A percentile compares a stretch with the other conserved stretches of the same genome.
phyloP scores from a whole-genome alignment of 305 asterid species.

The Fraxinus dipetala region DNA sequence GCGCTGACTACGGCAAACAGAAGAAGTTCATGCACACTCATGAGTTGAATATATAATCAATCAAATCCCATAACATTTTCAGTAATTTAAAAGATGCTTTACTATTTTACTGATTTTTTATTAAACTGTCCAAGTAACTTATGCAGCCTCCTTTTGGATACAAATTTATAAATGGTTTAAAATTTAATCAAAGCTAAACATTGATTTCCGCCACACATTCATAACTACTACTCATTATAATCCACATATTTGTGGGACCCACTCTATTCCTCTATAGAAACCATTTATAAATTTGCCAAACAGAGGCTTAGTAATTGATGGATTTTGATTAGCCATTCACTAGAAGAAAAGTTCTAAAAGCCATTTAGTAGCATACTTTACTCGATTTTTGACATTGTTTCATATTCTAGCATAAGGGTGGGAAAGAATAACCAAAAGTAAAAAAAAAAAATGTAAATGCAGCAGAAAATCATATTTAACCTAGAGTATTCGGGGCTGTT shows the following conservation, averaged over 20 bases:
- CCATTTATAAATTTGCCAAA: not conserved
- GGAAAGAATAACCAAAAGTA: not conserved
- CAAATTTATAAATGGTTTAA: not conserved
- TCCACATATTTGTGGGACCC: not conserved
- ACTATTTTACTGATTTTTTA: not conserved
- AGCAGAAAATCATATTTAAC: conserved; percentile 33
- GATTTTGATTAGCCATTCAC: not conserved
- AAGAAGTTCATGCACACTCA: conserved; percentile 11
- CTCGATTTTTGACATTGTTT: not conserved
- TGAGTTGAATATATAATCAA: not conserved
- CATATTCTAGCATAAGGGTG: not conserved
- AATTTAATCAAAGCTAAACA: not conserved
- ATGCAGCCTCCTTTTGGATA: not conserved
- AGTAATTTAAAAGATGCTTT: not conserved
- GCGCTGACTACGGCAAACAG: not conserved
- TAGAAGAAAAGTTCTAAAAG: not conserved
- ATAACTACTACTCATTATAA: not conserved
- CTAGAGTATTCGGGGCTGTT: conserved; percentile 93
- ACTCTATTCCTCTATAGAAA: not conserved
- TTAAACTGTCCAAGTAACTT: not conserved
- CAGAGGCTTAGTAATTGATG: not conserved
- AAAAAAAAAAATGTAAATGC: not conserved
- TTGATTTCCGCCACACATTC: not conserved
- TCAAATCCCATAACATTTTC: not conserved
- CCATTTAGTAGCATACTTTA: not conserved